A percentile compares a stretch with the other conserved stretches of the same genome.
phyloP scores from a whole-genome alignment of 371 early-diverging fungal genomes.

The Syncephalastrum sp. region DNA sequence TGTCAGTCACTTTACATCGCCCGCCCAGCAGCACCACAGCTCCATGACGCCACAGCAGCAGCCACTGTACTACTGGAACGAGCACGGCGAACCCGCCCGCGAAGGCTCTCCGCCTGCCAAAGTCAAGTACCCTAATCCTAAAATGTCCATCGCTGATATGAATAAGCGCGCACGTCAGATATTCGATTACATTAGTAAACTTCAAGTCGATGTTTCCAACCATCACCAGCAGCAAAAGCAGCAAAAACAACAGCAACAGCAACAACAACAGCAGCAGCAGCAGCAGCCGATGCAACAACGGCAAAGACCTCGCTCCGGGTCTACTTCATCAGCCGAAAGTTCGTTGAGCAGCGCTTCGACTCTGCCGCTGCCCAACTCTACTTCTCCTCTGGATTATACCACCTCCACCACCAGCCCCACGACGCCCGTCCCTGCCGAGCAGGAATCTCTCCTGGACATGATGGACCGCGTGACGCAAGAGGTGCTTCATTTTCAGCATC shows the following conservation, averaged over 20 bases:
- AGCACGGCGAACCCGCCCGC: slow-evolving; percentile 39
- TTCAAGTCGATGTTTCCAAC: slow-evolving; percentile 40
- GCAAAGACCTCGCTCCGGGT: slow-evolving; percentile 15
- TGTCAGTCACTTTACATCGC: background rate
- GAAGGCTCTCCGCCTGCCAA: slow-evolving; percentile 46
- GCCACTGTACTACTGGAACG: slow-evolving; percentile 25
- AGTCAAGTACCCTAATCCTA: slow-evolving; percentile 50
- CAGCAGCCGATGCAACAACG: background rate
- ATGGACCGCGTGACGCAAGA: slow-evolving; percentile 42
- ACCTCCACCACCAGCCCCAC: slow-evolving; percentile 16
- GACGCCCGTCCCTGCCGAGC: slow-evolving; percentile 18
- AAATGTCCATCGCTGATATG: slow-evolving; percentile 62
- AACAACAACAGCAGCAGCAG: background rate
- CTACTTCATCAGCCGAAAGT: slow-evolving; percentile 18
- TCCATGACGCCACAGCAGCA: slow-evolving; percentile 8
- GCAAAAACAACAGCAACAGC: background rate
- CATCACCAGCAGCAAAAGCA: background rate
- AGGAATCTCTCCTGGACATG: slow-evolving; percentile 34
- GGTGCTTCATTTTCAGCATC: slow-evolving; percentile 41
- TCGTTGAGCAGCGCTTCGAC: slow-evolving; percentile 44
- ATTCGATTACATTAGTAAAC: slow-evolving; percentile 53
- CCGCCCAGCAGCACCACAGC: background rate
- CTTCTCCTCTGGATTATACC: no score
- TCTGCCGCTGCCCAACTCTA: slow-evolving; percentile 27
- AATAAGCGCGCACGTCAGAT: slow-evolving; percentile 57